Base-by-base conservation (phyloP, 2,329 filamentous ascomycete genomes). In the Monilinia laxa region DNA sequence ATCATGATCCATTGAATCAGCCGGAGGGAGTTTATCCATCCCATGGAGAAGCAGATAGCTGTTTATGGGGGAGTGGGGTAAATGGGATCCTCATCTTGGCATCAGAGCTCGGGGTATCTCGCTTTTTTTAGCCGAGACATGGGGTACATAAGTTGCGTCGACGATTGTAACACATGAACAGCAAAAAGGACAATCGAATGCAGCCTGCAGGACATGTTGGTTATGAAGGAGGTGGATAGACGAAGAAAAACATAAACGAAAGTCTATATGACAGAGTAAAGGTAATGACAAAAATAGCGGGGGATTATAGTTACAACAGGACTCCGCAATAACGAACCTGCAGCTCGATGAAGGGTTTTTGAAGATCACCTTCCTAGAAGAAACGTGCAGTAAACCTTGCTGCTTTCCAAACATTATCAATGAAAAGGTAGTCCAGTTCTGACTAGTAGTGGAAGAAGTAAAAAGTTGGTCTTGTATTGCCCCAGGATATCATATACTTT, bases 51-150 rank as follows among this genome's bases (percentile, higher is more conserved):
- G 62, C 28, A 58, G 25, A 59, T 25, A 47, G 54, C 14, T 28
- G 53, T 52, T 25, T 51, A 35, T 28, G 62, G 62, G 62, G 62
- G 40, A 63, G 47, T 63, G 60, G 60, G 60, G 60, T 63, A 45
- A n/a, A 54, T 57, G 18, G 47, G 23, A 23, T 56, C 54, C 49
- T 57, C 42, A 49, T 25, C 53, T 65, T 51, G 62, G 62, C 62
- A 59, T 47, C 40, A 65, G 35, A 35, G 16, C 31, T 59, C 62
- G 62, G 62, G 53, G 62, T 40, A 65, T 65, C 62, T 65, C 62
- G 62, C 31, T 64, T 35, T 4, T 23, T 23, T 12, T 38, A 49
- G 5, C 53, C 52, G 38, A 57, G 42, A 45, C 16, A n/a, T 49
- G 40, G 28, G 25, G 62, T 64, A 25, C 62, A 45, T 35, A 28